Evolutionary conservation across 148 eudicot genomes (phyloP), one percentile per base, ranked within the genome.

Genomic region (Oxyria digyna): DNA sequence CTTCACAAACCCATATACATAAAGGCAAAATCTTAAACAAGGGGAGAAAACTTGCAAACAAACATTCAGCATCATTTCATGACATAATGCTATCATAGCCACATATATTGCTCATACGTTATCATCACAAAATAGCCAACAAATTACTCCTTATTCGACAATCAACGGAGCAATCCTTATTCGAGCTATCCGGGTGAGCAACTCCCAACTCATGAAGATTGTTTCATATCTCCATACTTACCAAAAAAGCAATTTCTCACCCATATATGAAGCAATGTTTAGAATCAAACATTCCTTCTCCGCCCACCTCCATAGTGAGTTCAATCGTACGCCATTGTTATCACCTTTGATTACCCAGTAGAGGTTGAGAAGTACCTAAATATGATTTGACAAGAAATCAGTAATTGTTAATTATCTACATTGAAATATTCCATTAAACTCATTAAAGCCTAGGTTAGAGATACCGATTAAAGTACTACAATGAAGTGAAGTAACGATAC

Each of bases 401-500:
- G 3, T 24, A 54, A 18, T 6, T 6, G 11, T 49, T 49, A 6
- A 21, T 0, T 6, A 46, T 46, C 7, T 6, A 46, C 5, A 21
- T 1, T 7, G n/a, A n/a, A n/a, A n/a, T n/a, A n/a, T n/a, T n/a
- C n/a, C n/a, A n/a, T n/a, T n/a, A n/a, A n/a, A n/a, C 41, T 3
- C 7, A 4, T 7, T 38, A 38, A 5, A 5, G 37, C 37, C 2
- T 38, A 38, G 41, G 41, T 46, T n/a, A 54, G 31, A 54, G 4
- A 9, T 9, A 24, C 14, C 6, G 8, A 59, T 14, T 26, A 27
- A 57, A 29, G 27, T 10, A 57, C 26, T 45, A 45, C 50, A 45
- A 14, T 14, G 3, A 2, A 35, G 38, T 14, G 3, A 2, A 35
- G 38, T 2, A 14, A 13, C 14, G 37, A 27, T 59, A 91, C 93